These are phyloP conservation scores for Rheum nobile DNA, from an alignment of 148 eudicot genomes.

Conservation along the genomic window DNA sequence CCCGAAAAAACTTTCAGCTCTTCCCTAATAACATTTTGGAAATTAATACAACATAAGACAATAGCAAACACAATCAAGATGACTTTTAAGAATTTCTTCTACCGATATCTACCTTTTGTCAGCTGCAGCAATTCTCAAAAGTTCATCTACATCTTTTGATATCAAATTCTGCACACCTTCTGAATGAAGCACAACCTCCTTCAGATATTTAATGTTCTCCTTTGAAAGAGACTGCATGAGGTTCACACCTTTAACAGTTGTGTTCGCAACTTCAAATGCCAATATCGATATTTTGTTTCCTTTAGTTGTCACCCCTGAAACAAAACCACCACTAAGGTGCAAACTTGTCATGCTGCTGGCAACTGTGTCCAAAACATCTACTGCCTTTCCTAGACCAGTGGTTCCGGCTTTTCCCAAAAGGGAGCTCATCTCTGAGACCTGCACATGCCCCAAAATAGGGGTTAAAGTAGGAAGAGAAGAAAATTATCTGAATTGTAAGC, in stretches of 20 bases:
- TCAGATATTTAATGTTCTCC: slow-evolving; percentile 32
- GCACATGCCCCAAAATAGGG: not conserved
- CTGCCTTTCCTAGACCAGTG: slow-evolving; percentile 49
- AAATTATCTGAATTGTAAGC: not conserved
- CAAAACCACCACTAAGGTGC: slow-evolving; percentile 36
- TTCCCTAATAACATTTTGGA: slow-evolving; percentile 42
- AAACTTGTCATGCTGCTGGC: slow-evolving; percentile 53
- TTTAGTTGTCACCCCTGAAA: slow-evolving; percentile 29
- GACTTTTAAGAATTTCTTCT: not conserved
- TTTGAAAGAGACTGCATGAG: slow-evolving; percentile 52
- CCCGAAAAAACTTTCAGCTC: slow-evolving; percentile 79
- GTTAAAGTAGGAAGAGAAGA: not conserved
- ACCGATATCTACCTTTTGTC: slow-evolving; percentile 41
- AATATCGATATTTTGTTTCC: slow-evolving; percentile 40
- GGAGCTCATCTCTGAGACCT: slow-evolving; percentile 40
- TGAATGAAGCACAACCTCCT: slow-evolving; percentile 45
- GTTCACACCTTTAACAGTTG: slow-evolving; percentile 52
- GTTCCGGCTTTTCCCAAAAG: slow-evolving; percentile 36
- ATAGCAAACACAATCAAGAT: not conserved
- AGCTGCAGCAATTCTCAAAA: slow-evolving; percentile 35
- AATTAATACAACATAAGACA: slow-evolving; percentile 1
- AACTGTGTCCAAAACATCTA: slow-evolving; percentile 46
- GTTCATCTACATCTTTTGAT: slow-evolving; percentile 46
- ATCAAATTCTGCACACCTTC: slow-evolving; percentile 50
- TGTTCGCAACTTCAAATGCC: slow-evolving; percentile 68